Evolutionary conservation across 306 rosid genomes (phyloP), one percentile per base, ranked within the genome.

Genomic region (Vigna radiata): DNA sequence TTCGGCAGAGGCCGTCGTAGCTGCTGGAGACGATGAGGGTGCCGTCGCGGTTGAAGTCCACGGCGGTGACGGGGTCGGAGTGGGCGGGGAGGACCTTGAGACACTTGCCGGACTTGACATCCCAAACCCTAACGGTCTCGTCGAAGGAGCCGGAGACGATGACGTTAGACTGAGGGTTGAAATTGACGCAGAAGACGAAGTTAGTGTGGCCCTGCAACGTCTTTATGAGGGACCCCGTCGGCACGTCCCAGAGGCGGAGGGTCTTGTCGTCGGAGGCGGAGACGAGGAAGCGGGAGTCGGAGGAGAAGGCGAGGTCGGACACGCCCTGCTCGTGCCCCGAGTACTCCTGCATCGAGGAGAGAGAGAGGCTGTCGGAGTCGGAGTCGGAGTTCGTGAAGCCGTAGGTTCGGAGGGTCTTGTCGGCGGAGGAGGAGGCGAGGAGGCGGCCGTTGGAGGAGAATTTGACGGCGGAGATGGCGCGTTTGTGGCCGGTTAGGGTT

Each of bases 261-360:
- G 96, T 95, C 83, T 92, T 92, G 85, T 95, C 97, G 84, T 92
- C 99, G 75, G 99, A 95, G 79, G 97, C 97, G 4, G 99, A 92
- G 54, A 89, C 96, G 1, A 95, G 87, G 77, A 83, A 89, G 9
- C 97, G 96, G 2, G 93, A 88, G 79, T 92, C 97, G 3, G 96
- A 83, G 58, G 99, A 95, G 84, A 95, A 95, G 78, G 99, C 96
- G 21, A 95, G 83, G 68, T 95, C 97, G 36, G 99, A 92, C 39
- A 95, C 93, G 49, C 97, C 99, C 33, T 90, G 97, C 15, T 85
- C 85, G 77, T 95, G 99, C 77, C 97, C 99, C 11, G 82, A 75
- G 84, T 87, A 88, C 48, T 86, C 90, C 58, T 95, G 97, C 89
- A 90, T 82, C 0, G 96, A 90, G 1, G 91, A 80, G 2, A 90